Evolutionary conservation across 305 asterid genomes (phyloP).

Genomic region (Fraxinus velutina): DNA sequence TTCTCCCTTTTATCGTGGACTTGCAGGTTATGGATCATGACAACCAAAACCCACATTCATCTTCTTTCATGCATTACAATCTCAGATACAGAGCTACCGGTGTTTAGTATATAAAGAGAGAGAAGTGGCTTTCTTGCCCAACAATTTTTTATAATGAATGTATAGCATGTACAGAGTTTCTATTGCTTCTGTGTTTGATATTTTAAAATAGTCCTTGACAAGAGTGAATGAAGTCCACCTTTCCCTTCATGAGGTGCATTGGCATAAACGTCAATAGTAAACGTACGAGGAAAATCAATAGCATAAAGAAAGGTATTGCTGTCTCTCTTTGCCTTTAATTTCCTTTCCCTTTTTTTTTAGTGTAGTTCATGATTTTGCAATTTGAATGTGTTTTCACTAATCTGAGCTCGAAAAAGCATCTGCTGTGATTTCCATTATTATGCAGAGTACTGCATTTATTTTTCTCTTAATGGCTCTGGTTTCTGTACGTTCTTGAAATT

Average conservation of each 20-base stretch:
- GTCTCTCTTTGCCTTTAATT: background rate
- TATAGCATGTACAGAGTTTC: slow-evolving; percentile 13
- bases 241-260: slow-evolving; percentile 19
- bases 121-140: slow-evolving; percentile 4
- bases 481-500: background rate
- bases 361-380: background rate
- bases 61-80: slow-evolving; percentile 48
- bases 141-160: background rate
- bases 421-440: background rate
- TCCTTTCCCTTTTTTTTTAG: too few relatives aligned
- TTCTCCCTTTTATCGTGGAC: slow-evolving; percentile 23
- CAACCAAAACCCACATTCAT: slow-evolving; percentile 40
- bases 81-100: slow-evolving; percentile 58
- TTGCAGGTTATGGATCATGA: slow-evolving; percentile 45
- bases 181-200: slow-evolving; percentile 1
- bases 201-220: background rate
- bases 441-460: background rate
- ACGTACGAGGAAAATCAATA: slow-evolving; percentile 10
- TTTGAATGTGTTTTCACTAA: background rate
- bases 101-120: slow-evolving; percentile 26
- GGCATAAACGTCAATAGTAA: slow-evolving; percentile 8
- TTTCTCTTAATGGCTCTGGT: background rate
- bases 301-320: slow-evolving; percentile 23
- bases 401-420: background rate
- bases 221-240: background rate